Base-by-base conservation (phyloP, 345 rosid species). In the Citrus trifoliata region DNA sequence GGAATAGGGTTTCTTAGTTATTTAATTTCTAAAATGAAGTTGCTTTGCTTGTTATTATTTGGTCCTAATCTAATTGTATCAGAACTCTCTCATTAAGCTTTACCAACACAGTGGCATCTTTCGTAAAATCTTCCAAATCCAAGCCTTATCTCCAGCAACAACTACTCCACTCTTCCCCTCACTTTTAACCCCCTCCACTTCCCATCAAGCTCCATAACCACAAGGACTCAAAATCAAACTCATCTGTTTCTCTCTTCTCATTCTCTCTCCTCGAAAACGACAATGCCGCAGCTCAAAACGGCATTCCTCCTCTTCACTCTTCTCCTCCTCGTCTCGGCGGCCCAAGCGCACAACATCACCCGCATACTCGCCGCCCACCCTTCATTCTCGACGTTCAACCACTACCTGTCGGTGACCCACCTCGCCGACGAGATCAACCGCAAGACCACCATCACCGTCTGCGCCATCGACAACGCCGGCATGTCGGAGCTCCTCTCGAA, bases 341-440 rank as follows among this genome's bases (percentile, higher is more conserved):
- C 82, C 27, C 67, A 82, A 59, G 97, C 89, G 56, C 98, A 92
- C 82, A 97, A 97, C 87, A 78, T 97, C 84, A 97, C 98, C 35
- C 85, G 75, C 66, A 82, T 97, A 51, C 86, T 97, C 3, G 89
- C 93, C 10, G 70, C 42, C 67, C 97, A 94, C 85, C 98, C 98
- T 0, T 76, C 82, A 12, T 85, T 93, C 88, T 90, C 99, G 80
- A 89, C 95, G 78, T 94, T 97, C 88, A 97, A 86, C 91, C 97
- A 90, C 78, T 88, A 87, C 90, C 92, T 97, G 27, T 80, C 92
- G 71, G 51, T 79, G 59, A 97, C 98, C 7, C 99, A 90, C 90
- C 92, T 97, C 38, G 98, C 95, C 79, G 84, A 64, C 37, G 98
- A 97, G 73, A 97, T 97, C 91, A 97, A 92, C 88, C 78, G 87